Percentiles rank a stretch among this genome's conserved stretches.
phyloP scores from a whole-genome alignment of 2,329 filamentous ascomycete species.

The Periconia sp. region DNA sequence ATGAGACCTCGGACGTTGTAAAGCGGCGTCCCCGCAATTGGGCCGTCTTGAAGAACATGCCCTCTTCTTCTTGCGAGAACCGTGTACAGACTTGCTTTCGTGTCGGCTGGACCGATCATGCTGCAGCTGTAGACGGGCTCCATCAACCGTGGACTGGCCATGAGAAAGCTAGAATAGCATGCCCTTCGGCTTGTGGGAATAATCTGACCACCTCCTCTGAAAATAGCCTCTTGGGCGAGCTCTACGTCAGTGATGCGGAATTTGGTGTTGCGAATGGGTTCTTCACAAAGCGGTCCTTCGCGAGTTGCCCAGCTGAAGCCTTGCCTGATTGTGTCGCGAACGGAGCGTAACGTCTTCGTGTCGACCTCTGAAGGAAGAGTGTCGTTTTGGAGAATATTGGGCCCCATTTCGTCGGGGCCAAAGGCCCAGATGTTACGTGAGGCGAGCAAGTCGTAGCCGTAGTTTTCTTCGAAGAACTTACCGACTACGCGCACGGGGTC shows the following conservation, averaged over 20 bases:
- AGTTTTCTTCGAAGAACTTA: constrained; percentile 96
- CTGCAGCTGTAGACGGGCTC: constrained; percentile 92
- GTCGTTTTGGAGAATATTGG: constrained; percentile 96
- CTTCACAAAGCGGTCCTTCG: constrained; percentile 96
- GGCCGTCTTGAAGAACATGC: constrained; percentile 92
- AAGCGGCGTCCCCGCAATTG: constrained; percentile 90
- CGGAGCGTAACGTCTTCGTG: constrained; percentile 84
- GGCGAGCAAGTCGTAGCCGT: constrained; percentile 95
- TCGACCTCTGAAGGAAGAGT: constrained; percentile 94
- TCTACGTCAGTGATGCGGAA: constrained; percentile 94
- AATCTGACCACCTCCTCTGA: constrained; percentile 93
- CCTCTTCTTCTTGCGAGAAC: constrained; percentile 86
- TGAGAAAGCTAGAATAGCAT: constrained; percentile 94
- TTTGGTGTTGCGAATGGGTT: constrained; percentile 97
- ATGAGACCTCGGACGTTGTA: constrained; percentile 91
- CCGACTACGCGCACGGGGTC: constrained; percentile 92
- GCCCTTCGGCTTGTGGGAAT: constrained; percentile 93
- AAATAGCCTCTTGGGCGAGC: constrained; percentile 88
- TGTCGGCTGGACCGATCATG: constrained; percentile 90
- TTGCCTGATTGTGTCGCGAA: constrained; percentile 91
- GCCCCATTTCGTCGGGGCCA: constrained; percentile 90
- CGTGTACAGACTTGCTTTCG: constrained; percentile 88
- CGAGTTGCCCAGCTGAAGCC: constrained; percentile 96
- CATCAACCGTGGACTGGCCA: constrained; percentile 96
- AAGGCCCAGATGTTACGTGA: constrained; percentile 98